Conservation (phyloP, 148 eudicot genomes). For the Silene uniflora region DNA sequence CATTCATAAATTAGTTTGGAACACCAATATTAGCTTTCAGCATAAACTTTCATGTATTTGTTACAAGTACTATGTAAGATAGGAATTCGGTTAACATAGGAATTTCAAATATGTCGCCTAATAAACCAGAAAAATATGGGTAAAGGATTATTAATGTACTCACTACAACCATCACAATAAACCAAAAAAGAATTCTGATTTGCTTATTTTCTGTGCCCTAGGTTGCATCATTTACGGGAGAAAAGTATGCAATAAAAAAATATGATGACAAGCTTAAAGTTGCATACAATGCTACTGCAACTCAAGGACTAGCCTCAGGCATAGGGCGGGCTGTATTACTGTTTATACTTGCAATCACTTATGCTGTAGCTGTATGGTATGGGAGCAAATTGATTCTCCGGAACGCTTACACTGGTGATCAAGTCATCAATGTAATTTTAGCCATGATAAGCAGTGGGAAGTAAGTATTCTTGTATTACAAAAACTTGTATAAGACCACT, state of each 20-base stretch:
- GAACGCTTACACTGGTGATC: slow-evolving; percentile 67
- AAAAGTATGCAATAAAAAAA: slow-evolving; percentile 49
- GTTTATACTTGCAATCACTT: slow-evolving; percentile 36
- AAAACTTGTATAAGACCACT: no score
- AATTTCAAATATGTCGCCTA: no score
- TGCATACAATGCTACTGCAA: slow-evolving; percentile 48
- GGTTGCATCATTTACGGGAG: slow-evolving; percentile 90
- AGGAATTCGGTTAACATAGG: no score
- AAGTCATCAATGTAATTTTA: slow-evolving; percentile 66
- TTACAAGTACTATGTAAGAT: no score
- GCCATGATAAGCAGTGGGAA: slow-evolving; percentile 65
- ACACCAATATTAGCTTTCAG: neutral
- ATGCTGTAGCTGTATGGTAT: slow-evolving; percentile 70
- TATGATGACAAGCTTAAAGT: slow-evolving; percentile 43
- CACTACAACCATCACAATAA: no score
- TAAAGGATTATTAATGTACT: no score
- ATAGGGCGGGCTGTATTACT: slow-evolving; percentile 51
- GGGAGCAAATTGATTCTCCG: slow-evolving; percentile 62
- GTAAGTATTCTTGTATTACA: slow-evolving; percentile 38
- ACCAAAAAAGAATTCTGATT: neutral
- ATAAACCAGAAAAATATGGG: no score
- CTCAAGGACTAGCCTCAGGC: slow-evolving; percentile 78
- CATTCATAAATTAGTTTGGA: neutral
- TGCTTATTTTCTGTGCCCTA: slow-evolving; percentile 10
- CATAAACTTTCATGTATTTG: no score